Evolutionary conservation across 805 yeast species (phyloP), one percentile per base, ranked within the genome.

Genomic region (Starmerella roubikii): DNA sequence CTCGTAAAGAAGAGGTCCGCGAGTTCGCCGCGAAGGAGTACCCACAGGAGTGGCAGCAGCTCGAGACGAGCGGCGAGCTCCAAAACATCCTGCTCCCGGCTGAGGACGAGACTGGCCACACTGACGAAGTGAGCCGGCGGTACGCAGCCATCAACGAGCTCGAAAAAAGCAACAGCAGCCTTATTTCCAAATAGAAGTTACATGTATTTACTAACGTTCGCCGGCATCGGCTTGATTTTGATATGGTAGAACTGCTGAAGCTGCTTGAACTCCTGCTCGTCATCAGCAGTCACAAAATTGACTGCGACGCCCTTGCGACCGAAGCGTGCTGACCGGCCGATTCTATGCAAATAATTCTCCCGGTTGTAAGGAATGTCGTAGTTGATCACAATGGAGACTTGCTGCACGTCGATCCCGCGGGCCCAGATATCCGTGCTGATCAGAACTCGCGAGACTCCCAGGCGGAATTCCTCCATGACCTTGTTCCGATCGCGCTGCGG

Each of bases 381-480:
- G 71, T 88, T 88, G 56, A 88, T 83, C 44, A 88, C 98, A 51
- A 88, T 66, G 11, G 96, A 86, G 35, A 88, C 95, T 60, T 88
- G 97, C 68, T 88, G 98, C 45, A 88, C 97, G 64, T 88, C 98
- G 50, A 88, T 91, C 58, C 98, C 98, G 65, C 98, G 74, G 36
- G 98, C 98, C 78, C 88, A 81, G 55, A 91, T 80, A 64, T 91
- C 98, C 30, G 98, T 91, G 51, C 96, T 79, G 58, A 91, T 91
- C 59, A 91, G 68, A 36, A 91, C 88, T 59, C 98, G 74, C 39
- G 95, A 82, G 50, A 80, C 74, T 44, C 98, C 98, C 43, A 79
- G 69, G 62, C 98, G 72, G 74, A 91, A 91, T 62, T 86, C 96
- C 60, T 76, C 75, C 98, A 91, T 91, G 53, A 91, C 82, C 54